Conservation (phyloP, 495 filamentous ascomycete species). For the Neurospora tetrasperma region DNA sequence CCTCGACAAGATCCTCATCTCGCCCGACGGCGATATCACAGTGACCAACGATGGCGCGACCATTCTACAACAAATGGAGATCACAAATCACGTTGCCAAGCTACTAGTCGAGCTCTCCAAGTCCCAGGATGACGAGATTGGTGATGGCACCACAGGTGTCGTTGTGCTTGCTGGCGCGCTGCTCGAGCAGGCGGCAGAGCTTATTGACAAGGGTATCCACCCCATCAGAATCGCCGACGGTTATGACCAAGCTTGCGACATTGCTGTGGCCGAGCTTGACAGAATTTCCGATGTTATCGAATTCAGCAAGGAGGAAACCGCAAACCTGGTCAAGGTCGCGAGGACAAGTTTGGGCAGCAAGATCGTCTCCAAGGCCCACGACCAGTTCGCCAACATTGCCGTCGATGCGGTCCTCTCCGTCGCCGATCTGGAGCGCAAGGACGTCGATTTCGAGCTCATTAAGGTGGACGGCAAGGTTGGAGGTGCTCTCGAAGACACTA, state of each 20-base stretch:
- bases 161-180: constrained; percentile 93
- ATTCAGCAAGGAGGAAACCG: constrained; percentile 65
- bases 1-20: constrained; percentile 98
- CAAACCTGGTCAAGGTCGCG: constrained; percentile 85
- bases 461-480: constrained; percentile 99
- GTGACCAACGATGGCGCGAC: constrained; percentile 99
- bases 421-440: constrained; percentile 89
- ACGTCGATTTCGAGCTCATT: constrained; percentile 98
- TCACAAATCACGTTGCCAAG: constrained; percentile 96
- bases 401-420: constrained; percentile 95
- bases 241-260: constrained; percentile 94
- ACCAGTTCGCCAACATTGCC: constrained; percentile 95
- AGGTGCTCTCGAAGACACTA: constrained; percentile 84
- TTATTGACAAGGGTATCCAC: constrained; percentile 99
- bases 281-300: constrained; percentile 83
- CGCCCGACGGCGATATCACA: constrained; percentile 96
- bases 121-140: constrained; percentile 98
- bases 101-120: constrained; percentile 96
- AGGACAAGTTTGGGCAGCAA: constrained; percentile 96
- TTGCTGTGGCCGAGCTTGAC: constrained; percentile 85
- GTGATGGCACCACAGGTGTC: constrained; percentile 95
- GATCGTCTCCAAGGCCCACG: constrained; percentile 98
- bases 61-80: constrained; percentile 97
- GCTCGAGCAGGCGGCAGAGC: constrained; percentile 91
- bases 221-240: constrained; percentile 97